Base-by-base conservation (phyloP, 257 asterid species). In the Echium plantagineum region DNA sequence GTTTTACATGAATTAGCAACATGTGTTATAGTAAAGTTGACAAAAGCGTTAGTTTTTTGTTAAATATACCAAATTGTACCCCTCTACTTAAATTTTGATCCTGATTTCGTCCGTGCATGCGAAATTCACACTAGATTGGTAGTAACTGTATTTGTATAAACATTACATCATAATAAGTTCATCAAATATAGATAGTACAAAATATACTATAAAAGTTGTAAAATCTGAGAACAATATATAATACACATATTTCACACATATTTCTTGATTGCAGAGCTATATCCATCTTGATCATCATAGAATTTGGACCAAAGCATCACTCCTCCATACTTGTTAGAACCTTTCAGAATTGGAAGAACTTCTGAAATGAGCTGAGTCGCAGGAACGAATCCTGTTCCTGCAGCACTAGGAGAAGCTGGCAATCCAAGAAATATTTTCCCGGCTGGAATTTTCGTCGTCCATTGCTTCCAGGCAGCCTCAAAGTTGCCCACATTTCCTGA, bases 351-450 rank as follows among this genome's bases (percentile, higher is more conserved):
- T 4, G 74, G 74, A 32, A 63, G 58, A 21, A 69, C 54, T 2
- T 63, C n/a, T 12, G 74, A 38, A 26, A 61, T 69, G 5, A 69
- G 61, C 32, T 56, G 68, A 63, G 17, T 31, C 18, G 60, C 74
- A 0, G 71, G 72, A 55, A 58, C 60, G 21, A 47, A 77, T 16
- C 78, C 78, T 8, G 63, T 69, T 12, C 78, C 78, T 13, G 78
- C 78, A 1, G 78, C 78, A 6, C 42, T 35, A 21, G 66, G 65
- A n/a, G 74, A 46, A 2, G 74, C 72, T 15, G 73, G 77, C 22
- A 74, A n/a, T 9, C 80, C 77, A 7, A 75, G 30, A 20, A 64
- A 75, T 32, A 75, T 67, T 61, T 75, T 46, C 5, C 55, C 54
- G 2, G 76, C 73, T 0, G 70, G 73, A 56, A 75, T 52, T 17